Evolutionary conservation across 352 stramenopile species (phyloP), one percentile per base, ranked within the genome.

Genomic region (Thraustotheca clavata): DNA sequence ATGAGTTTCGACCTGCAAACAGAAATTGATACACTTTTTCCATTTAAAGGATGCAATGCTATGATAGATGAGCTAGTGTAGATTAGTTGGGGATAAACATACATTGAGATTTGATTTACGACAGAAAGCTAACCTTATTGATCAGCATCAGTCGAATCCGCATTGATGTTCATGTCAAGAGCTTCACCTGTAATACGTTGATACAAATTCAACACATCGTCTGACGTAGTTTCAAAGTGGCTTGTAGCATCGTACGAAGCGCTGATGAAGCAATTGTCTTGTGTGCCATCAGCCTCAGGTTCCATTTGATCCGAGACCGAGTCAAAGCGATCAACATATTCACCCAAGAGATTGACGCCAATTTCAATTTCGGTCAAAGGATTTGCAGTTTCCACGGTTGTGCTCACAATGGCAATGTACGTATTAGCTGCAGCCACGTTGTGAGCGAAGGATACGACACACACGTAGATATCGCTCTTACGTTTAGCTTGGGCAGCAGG

Each of bases 321-420:
- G 62, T 98, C 97, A 71, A 99, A 99, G 67, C 93, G 84, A 73
- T 98, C 92, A 43, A 98, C 74, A 69, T 99, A 98, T 40, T 93
- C 80, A 35, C 96, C 96, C 26, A 99, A 74, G 34, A 99, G 77
- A 63, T 96, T 93, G 54, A 99, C 87, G 62, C 92, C 97, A 9
- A 90, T 82, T 39, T 88, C 79, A 16, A 99, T 79, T 80, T 99
- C 97, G 55, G 90, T 73, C 49, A 98, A 76, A 22, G 97, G 96
- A 61, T 98, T 84, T 63, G 76, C 76, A 5, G 96, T 99, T 82
- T 99, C 97, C 5, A 97, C 95, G 12, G 96, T 94, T 27, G 97
- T 99, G 34, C 91, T 98, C 47, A 98, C 96, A 69, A 99, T 99
- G 41, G 96, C 96, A 62, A 99, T 92, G 76, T 99, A 99, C 73